Evolutionary conservation across 371 early-diverging fungal species (phyloP).

Genomic region (Mortierella sp.): DNA sequence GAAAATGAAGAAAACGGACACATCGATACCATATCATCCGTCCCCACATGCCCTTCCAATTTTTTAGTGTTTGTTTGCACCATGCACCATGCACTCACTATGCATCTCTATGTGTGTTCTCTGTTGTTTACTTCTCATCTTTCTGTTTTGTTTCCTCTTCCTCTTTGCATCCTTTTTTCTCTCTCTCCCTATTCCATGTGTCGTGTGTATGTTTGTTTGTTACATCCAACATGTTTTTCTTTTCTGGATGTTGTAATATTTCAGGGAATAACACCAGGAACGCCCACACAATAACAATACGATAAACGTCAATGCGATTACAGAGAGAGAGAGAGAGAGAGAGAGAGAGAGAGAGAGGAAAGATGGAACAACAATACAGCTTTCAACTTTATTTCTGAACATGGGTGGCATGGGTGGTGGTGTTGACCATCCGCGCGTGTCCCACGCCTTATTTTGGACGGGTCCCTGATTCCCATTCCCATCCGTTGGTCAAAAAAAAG

Average conservation of each 20-base stretch:
- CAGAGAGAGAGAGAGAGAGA: not conserved
- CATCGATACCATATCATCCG: not conserved
- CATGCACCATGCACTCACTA: constrained; percentile 1
- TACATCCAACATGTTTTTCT: not conserved
- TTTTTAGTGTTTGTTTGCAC: not conserved
- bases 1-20: not conserved
- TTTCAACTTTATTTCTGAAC: constrained; percentile 6
- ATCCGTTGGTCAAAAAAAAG: not conserved
- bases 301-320: not conserved
- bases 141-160: not conserved
- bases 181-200: not conserved
- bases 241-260: not conserved
- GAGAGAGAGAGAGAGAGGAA: not conserved
- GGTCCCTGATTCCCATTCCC: constrained; percentile 5
- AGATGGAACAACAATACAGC: no score
- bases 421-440: not conserved
- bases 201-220: constrained; percentile 9
- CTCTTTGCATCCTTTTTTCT: not conserved
- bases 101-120: not conserved
- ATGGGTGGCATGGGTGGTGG: not conserved
- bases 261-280: not conserved
- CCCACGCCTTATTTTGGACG: not conserved
- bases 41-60: not conserved
- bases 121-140: not conserved
- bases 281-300: not conserved